Evolutionary conservation across 1,139 yeast species (phyloP).

Genomic region (Wickerhamomyces sp.): DNA sequence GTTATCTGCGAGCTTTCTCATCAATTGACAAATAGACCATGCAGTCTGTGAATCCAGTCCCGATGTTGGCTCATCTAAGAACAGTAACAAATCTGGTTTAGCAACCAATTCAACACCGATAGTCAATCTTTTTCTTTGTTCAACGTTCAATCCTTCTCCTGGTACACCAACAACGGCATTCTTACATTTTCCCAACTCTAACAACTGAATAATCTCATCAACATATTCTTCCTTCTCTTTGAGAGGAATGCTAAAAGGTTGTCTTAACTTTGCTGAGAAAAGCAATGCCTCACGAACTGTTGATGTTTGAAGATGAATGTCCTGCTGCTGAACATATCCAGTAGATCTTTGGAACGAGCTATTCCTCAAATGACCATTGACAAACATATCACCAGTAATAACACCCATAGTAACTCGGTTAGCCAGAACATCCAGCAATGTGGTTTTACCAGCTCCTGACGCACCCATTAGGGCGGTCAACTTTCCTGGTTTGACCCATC

Average conservation of each 20-base stretch:
- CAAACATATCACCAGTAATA: constrained; percentile 70
- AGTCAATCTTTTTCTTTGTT: constrained; percentile 78
- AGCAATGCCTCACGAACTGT: constrained; percentile 76
- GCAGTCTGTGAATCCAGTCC: constrained; percentile 92
- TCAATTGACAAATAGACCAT: constrained; percentile 75
- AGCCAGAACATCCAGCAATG: constrained; percentile 68
- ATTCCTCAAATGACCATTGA: constrained; percentile 65
- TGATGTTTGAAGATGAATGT: constrained; percentile 63
- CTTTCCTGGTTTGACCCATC: constrained; percentile 79
- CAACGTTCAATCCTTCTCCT: constrained; percentile 77
- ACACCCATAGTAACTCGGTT: constrained; percentile 77
- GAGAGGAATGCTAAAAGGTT: constrained; percentile 48
- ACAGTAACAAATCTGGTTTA: constrained; percentile 71
- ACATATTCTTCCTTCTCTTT: constrained; percentile 66
- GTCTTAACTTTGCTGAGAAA: constrained; percentile 72
- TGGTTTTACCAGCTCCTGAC: constrained; percentile 88
- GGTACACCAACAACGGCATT: constrained; percentile 83
- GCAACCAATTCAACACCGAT: constrained; percentile 87
- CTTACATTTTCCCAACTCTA: constrained; percentile 70
- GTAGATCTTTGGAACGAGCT: constrained; percentile 74
- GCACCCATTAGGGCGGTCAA: constrained; percentile 82
- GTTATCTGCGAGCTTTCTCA: constrained; percentile 67
- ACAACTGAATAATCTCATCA: constrained; percentile 59
- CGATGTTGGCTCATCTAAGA: constrained; percentile 89
- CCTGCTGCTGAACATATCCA: constrained; percentile 83